Evolutionary conservation across 1,284 basidiomycete species (phyloP).

Genomic region (Rugosomyces carneus): DNA sequence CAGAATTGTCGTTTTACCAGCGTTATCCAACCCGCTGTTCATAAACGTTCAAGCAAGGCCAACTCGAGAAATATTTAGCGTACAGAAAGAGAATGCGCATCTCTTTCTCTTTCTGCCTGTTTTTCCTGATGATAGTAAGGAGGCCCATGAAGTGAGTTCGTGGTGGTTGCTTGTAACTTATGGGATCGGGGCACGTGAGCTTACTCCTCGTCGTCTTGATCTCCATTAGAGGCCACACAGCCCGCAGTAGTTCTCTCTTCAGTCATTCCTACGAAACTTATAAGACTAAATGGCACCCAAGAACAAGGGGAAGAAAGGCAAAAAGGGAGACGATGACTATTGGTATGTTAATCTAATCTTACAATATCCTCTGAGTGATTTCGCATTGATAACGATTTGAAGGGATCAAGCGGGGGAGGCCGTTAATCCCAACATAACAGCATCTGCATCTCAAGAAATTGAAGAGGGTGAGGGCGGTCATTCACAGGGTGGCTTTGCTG

Average conservation of each 20-base stretch:
- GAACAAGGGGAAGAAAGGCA: slow-evolving; percentile 83
- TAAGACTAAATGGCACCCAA: slow-evolving; percentile 70
- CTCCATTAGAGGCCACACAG: too few relatives aligned
- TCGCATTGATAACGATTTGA: slow-evolving; percentile 16
- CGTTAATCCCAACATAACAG: slow-evolving; percentile 37
- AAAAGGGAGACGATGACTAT: slow-evolving; percentile 72
- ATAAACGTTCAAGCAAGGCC: slow-evolving; percentile 3
- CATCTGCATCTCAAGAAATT: slow-evolving; percentile 20
- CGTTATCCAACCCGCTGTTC: slow-evolving; percentile 93
- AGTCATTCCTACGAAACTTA: slow-evolving; percentile 3
- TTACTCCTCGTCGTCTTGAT: background rate
- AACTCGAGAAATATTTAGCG: slow-evolving; percentile 5
- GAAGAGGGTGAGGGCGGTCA: slow-evolving; percentile 38
- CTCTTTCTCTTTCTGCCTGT: slow-evolving; percentile 89
- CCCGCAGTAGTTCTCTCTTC: background rate
- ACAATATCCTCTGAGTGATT: slow-evolving; percentile 5
- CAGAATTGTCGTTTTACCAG: slow-evolving; percentile 97
- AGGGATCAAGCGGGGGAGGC: slow-evolving; percentile 69
- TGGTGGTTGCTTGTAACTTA: background rate
- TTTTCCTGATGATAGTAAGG: slow-evolving; percentile 96
- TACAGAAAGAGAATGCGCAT: slow-evolving; percentile 96
- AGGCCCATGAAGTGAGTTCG: slow-evolving; percentile 63
- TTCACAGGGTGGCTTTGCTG: slow-evolving; percentile 37
- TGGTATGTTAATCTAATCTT: slow-evolving; percentile 55
- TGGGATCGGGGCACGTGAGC: slow-evolving; percentile 7